Conservation (phyloP, 75 land plant genomes). For the Sequoia sempervirens region DNA sequence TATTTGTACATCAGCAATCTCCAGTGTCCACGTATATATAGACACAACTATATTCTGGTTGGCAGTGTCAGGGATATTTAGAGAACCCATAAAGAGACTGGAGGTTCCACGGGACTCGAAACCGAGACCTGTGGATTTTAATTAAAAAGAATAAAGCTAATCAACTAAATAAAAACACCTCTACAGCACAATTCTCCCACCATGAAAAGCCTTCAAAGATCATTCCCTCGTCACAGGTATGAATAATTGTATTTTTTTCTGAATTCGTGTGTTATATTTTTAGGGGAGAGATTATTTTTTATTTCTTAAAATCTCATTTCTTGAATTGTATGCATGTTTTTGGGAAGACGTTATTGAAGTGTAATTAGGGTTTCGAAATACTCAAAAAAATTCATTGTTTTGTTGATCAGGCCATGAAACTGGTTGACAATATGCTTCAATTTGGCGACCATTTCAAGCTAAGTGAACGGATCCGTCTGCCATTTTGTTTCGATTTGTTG, state of each 20-base stretch:
- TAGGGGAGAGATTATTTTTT: too few species aligned
- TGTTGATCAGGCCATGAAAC: background rate
- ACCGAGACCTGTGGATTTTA: background rate
- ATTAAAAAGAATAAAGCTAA: background rate
- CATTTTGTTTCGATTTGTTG: background rate
- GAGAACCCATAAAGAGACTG: background rate
- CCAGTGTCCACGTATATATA: background rate
- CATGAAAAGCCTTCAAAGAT: background rate
- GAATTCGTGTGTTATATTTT: background rate
- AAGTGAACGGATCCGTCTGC: background rate
- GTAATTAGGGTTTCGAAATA: background rate
- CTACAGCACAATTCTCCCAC: background rate
- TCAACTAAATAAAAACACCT: background rate
- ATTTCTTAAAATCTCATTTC: background rate
- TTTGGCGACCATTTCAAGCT: background rate
- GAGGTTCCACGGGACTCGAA: background rate
- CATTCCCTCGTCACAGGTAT: background rate
- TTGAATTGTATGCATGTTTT: background rate
- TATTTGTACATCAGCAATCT: background rate
- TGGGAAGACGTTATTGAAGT: background rate
- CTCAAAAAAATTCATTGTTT: background rate
- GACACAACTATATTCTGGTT: background rate
- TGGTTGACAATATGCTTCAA: background rate
- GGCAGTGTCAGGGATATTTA: background rate
- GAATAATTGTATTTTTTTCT: background rate